Evolutionary conservation across 1,284 basidiomycete genomes (phyloP).

Genomic region (Stereum hirsutum): DNA sequence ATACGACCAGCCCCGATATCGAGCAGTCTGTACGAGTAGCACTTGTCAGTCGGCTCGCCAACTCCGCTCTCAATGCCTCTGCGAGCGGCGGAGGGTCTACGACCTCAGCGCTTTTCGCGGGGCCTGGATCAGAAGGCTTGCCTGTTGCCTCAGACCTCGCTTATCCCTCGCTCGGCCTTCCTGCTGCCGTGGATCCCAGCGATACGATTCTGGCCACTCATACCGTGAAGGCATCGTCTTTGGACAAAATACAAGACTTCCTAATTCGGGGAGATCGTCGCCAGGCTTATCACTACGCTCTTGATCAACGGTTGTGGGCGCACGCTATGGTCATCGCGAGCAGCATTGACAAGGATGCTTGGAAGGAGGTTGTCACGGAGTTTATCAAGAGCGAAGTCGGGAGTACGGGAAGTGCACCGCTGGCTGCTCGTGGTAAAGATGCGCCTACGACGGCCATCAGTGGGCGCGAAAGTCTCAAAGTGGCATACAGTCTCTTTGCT

Average conservation of each 20-base stretch:
- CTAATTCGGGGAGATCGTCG: constrained; percentile 79
- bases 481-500: constrained; percentile 82
- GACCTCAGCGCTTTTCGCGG: constrained; percentile 11
- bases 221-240: constrained; percentile 27
- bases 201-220: constrained; percentile 22
- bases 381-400: constrained; percentile 81
- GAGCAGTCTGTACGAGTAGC: constrained; percentile 59
- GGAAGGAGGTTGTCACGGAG: constrained; percentile 85
- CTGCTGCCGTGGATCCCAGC: constrained; percentile 13
- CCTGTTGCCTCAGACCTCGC: constrained; percentile 15
- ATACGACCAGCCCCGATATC: constrained; percentile 46
- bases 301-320: constrained; percentile 86
- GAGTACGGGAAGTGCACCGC: constrained; percentile 20
- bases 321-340: constrained; percentile 96
- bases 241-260: constrained; percentile 76
- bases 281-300: constrained; percentile 83
- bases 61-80: constrained; percentile 14
- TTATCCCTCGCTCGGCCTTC: constrained; percentile 8
- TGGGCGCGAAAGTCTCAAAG: constrained; percentile 66
- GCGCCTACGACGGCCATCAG: constrained; percentile 21
- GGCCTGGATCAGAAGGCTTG: constrained; percentile 7
- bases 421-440: constrained; percentile 11
- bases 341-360: constrained; percentile 87
- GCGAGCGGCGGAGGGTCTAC: constrained; percentile 11
- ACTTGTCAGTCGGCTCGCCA: constrained; percentile 49